Evolutionary conservation across 1,284 basidiomycete species (phyloP), one percentile per base, ranked within the genome.

Genomic region (Ceratobasidium sp.): DNA sequence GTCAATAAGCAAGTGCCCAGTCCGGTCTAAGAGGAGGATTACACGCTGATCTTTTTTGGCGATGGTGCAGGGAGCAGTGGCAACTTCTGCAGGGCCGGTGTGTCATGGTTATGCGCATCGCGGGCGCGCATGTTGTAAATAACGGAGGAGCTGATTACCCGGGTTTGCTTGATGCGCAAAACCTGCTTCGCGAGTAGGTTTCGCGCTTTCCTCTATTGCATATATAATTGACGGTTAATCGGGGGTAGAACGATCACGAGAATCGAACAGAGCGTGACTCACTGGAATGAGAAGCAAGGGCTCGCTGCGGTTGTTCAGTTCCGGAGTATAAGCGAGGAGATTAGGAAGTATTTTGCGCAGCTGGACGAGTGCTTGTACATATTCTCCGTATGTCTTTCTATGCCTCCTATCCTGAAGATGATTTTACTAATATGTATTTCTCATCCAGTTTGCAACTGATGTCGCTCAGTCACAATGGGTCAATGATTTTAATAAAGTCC

Each of bases 21-120:
- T 19, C 6, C 4, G 24, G 17, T 51, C 4, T 50, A 2, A 24
- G 15, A 1, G 6, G 5, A 7, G 50, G 17, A 6, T 24, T n/a
- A 5, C 5, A 36, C 8, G 24, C 6, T 6, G 50, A 5, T 51
- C 6, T 7, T 24, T 5, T n/a, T 17, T 47, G 3, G 50, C 6
- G 50, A 17, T 41, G 36, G 36, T 11, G 24, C 19, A 51, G 50
- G 50, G 50, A 51, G 19, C 50, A 51, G 24, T 51, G 50, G 50
- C 5, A 51, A 17, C 19, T 51, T 5, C 19, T 51, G 50, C 41
- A 63, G 27, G 60, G 60, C 14, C 60, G 60, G 29, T 63, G 60
- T 63, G 60, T 63, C 15, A 63, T 63, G 60, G 60, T 63, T 9
- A 44, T 47, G 24, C 60, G 60, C 8, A 63, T 63, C 22, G 60